Base-by-base conservation (phyloP, 176 grass and related monocot species). In the Aegilops bicornis region DNA sequence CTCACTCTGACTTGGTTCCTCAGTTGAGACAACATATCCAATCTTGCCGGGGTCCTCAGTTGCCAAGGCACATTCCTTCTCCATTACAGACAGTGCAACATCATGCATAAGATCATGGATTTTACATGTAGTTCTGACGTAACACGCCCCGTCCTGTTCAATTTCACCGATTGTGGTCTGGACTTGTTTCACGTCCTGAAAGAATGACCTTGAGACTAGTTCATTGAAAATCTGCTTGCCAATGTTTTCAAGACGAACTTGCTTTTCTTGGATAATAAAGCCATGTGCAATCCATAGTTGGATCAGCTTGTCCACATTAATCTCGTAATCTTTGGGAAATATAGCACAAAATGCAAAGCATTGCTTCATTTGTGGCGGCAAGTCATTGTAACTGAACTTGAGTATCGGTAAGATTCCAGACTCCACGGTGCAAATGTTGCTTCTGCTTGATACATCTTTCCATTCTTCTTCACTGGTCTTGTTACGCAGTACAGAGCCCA, bases 351-450 rank as follows among this genome's bases (percentile, higher is more conserved):
- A 69, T 0, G 67, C 7, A 69, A 69, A 69, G 17, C 67, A 69
- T 3, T 69, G 67, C 17, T 79, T 84, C 52, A 61, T 76, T 3
- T 48, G 13, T 5, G 11, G 2, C 52, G 80, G 30, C 80, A 83
- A 39, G 19, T 58, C 80, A 71, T 83, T 7, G 48, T 83, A 83
- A n/a, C 69, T 84, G 10, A 84, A 15, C 77, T 84, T 77, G 6
- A 72, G 32, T 69, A 47, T 79, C 7, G 73, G 68, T 10, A 56
- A 37, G 71, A 64, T 60, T 6, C 17, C 43, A 36, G 29, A 27
- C 1, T 77, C 52, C 16, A 63, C 9, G 7, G 69, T 33, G 11
- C 54, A 81, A 1, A 69, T 60, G 1, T 0, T 82, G 9, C 10
- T 77, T 47, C 72, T 29, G 4, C 52, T 10, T 4, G 76, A 73